Conservation (phyloP, 2,329 filamentous ascomycete genomes). For the Cytospora leucostoma region DNA sequence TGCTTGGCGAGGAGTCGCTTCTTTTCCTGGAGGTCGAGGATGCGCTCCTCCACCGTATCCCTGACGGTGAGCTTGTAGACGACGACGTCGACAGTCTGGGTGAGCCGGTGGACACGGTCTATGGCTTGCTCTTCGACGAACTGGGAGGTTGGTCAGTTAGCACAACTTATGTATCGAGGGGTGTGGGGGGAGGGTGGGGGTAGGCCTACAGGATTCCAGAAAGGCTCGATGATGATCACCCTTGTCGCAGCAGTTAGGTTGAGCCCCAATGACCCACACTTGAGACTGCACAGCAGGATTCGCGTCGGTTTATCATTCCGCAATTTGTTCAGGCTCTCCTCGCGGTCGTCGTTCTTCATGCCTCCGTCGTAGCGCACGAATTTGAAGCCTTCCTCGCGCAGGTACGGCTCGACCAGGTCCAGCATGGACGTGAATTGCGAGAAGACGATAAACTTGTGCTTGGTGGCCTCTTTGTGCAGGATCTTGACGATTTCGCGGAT, state of each 20-base stretch:
- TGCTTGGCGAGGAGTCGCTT: constrained; percentile 90
- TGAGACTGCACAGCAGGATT: constrained; percentile 87
- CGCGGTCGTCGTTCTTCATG: constrained; percentile 91
- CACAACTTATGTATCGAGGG: not conserved
- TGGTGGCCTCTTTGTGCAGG: constrained; percentile 71
- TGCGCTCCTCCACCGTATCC: constrained; percentile 87
- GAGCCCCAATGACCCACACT: constrained; percentile 88
- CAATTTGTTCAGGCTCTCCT: constrained; percentile 78
- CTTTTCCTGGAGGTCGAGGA: constrained; percentile 90
- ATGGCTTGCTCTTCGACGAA: constrained; percentile 99
- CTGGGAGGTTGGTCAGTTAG: constrained; percentile 41
- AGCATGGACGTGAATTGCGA: constrained; percentile 99
- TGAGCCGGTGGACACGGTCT: constrained; percentile 96
- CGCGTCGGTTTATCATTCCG: constrained; percentile 74
- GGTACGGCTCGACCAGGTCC: constrained; percentile 90
- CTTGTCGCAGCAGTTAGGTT: constrained; percentile 93
- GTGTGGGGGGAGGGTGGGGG: not conserved
- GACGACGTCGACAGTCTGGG: constrained; percentile 90
- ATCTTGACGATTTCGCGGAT: constrained; percentile 84
- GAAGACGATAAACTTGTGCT: constrained; percentile 98
- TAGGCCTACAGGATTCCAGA: constrained; percentile 85
- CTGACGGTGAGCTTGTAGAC: constrained; percentile 93
- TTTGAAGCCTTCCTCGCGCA: constrained; percentile 70
- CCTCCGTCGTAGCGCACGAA: constrained; percentile 91
- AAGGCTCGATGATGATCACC: constrained; percentile 94